A percentile compares a stretch with the other conserved stretches of the same genome.
These are phyloP conservation scores for Lasiosphaeria ovina DNA, from an alignment of 495 filamentous ascomycete genomes.

Conservation along the genomic window DNA sequence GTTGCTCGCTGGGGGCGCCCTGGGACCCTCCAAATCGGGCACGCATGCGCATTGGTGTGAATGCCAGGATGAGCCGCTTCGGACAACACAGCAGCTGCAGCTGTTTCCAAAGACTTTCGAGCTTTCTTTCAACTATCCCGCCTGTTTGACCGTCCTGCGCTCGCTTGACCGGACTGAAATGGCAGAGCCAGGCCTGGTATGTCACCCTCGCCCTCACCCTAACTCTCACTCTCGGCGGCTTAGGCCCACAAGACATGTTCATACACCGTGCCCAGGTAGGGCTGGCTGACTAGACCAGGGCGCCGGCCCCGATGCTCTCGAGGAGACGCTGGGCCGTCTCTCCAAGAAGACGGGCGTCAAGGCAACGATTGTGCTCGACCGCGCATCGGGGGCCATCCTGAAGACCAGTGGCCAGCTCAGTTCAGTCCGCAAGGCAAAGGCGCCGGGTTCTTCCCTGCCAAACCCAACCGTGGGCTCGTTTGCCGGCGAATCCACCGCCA, in stretches of 20 bases:
- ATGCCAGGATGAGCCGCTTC: neutral
- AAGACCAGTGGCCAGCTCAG: slow-evolving; percentile 58
- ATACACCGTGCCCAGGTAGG: neutral
- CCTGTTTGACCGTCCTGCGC: neutral
- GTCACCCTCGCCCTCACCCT: neutral
- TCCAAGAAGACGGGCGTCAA: slow-evolving; percentile 65
- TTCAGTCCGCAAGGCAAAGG: slow-evolving; percentile 40
- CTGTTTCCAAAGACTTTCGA: neutral
- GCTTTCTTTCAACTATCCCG: neutral
- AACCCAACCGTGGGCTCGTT: slow-evolving; percentile 35
- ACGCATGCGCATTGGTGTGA: neutral
- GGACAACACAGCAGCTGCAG: neutral
- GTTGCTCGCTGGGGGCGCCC: neutral
- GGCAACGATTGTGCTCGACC: slow-evolving; percentile 61
- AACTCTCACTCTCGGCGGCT: neutral
- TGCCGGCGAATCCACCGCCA: slow-evolving; percentile 32
- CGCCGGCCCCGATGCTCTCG: slow-evolving; percentile 31
- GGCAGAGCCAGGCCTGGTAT: slow-evolving; percentile 9
- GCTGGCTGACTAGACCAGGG: slow-evolving; percentile 9
- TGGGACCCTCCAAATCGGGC: neutral
- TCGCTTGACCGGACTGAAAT: neutral
- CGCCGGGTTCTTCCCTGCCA: slow-evolving; percentile 31
- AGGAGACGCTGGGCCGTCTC: slow-evolving; percentile 57
- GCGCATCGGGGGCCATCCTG: slow-evolving; percentile 58
- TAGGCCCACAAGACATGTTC: neutral